Base-by-base conservation (phyloP, 139 green algal species). In the Tetradesmus obliquus region DNA sequence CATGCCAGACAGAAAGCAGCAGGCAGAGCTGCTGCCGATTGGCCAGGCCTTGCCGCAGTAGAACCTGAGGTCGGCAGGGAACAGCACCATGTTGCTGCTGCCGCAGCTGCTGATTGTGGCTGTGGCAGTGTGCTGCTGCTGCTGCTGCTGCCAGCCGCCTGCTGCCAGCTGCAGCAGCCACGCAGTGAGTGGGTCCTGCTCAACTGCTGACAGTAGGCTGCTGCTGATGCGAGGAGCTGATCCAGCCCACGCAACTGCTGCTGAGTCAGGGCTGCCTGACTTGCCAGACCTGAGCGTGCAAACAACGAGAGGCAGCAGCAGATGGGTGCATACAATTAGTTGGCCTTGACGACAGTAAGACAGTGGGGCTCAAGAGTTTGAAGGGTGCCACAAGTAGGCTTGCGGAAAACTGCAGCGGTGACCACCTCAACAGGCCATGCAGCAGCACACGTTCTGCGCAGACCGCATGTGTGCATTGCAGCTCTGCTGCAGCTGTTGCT, bases 151-250 rank as follows among this genome's bases (percentile, higher is more conserved):
- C 19, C 55, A 55, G 8, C 1, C 62, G 7, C 71, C 86, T 24
- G 51, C 12, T n/a, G 69, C 86, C 8, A 90, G 86, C 71, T 90
- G 51, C 53, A 90, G 53, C 45, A 90, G 71, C 71, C 69, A 90
- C 3, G 71, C 71, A 72, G 71, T 83, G 2, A 84, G 10, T 54
- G 86, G 86, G 20, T 90, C 69, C 19, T 54, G 17, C 0, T 54
- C 45, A 15, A 71, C 45, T 6, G 79, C 86, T 24, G 86, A 71
- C 32, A 84, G 71, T 2, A 90, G 53, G n/a, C 8, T 45, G 17
- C 32, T 51, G 51, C 62, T 71, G 7, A 90, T 22, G 24, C 22
- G 4, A 4, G 86, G 86, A 20, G 69, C 51, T 32, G 58, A 71
- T 12, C 86, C 71, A 24, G 86, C 51, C 71, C 86, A 84, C 7